phyloP scores from a whole-genome alignment of 495 filamentous ascomycete genomes.

The Penicillium pancosmium region DNA sequence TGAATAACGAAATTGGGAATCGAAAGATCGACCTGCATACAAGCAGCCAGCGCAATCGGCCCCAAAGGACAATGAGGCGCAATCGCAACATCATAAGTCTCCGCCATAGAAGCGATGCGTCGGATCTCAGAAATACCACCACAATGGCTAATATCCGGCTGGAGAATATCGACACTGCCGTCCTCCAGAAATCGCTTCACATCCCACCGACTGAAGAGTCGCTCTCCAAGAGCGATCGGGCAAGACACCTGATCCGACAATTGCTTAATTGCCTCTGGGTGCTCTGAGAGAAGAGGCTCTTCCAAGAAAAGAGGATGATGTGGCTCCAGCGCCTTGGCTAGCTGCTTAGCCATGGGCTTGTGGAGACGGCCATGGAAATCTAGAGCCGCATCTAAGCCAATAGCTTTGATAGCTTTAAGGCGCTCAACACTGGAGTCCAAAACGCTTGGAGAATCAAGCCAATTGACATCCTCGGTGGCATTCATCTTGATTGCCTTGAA shows the following conservation, averaged over 20 bases:
- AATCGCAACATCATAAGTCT: conserved; percentile 76
- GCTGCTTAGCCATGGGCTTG: conserved; percentile 80
- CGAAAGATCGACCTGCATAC: conserved; percentile 65
- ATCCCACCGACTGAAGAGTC: conserved; percentile 76
- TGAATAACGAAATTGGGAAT: conserved; percentile 77
- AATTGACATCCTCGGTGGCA: conserved; percentile 75
- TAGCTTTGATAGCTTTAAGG: conserved; percentile 66
- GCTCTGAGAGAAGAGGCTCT: conserved; percentile 74
- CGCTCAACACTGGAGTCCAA: conserved; percentile 69
- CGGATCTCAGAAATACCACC: conserved; percentile 76
- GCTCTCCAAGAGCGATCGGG: conserved; percentile 77
- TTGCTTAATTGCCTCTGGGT: conserved; percentile 69
- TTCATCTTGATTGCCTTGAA: conserved; percentile 83
- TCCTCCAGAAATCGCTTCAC: conserved; percentile 73
- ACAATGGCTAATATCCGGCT: conserved; percentile 76
- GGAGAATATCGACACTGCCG: conserved; percentile 70
- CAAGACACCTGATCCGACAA: conserved; percentile 61
- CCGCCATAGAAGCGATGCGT: conserved; percentile 72
- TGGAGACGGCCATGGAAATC: conserved; percentile 82
- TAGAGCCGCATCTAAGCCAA: conserved; percentile 71
- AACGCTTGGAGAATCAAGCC: conserved; percentile 71
- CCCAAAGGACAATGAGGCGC: conserved; percentile 81
- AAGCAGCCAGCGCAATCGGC: conserved; percentile 74
- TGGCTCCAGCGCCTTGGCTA: conserved; percentile 70
- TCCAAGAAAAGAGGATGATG: conserved; percentile 78